Evolutionary conservation across 2,329 filamentous ascomycete species (phyloP), one percentile per base, ranked within the genome.

Genomic region (Raffaelea deltoideospora): DNA sequence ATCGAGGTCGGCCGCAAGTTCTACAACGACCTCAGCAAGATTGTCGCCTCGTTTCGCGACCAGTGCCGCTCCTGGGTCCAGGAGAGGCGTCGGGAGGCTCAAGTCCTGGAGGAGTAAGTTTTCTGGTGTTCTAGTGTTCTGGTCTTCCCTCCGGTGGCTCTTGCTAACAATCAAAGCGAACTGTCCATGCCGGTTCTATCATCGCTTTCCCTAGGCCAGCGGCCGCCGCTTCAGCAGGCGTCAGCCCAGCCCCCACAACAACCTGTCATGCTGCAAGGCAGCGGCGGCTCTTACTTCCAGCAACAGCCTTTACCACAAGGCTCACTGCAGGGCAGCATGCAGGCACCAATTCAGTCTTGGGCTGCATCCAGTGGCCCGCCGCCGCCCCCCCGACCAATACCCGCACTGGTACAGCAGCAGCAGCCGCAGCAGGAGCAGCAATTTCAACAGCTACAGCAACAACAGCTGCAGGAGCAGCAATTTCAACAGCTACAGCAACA

Each of bases 1-100:
- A 67, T 95, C 3, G 88, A 96, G 45, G 83, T 81, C 0, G 90
- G 85, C 1, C 69, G 88, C 37, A 95, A 90, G 54, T 98, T 98
- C 53, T 98, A 96, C 62, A 98, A 98, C 47, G 87, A 96, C 51
- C 67, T 98, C 5, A 83, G 81, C 33, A 83, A 80, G 56, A 86
- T 96, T 43, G 82, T 94, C 1, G 79, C 76, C 1, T 62, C 63
- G 10, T 96, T 95, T 54, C 69, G 86, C 15, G 88, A 95, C 46
- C 56, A 65, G 38, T 81, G 83, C 26, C 77, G 76, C 45, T 71
- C 69, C 2, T 96, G 92, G 66, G 80, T 81, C 1, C 79, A 86
- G 21, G 74, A 85, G 51, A 68, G 90, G 36, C 72, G 86, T 35
- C 73, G 79, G 45, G 88, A 96, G 48, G 86, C 86, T 0, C 72